Evolutionary conservation across 2,329 filamentous ascomycete species (phyloP), one percentile per base, ranked within the genome.

Genomic region (Ploettnerulaceae sp.): DNA sequence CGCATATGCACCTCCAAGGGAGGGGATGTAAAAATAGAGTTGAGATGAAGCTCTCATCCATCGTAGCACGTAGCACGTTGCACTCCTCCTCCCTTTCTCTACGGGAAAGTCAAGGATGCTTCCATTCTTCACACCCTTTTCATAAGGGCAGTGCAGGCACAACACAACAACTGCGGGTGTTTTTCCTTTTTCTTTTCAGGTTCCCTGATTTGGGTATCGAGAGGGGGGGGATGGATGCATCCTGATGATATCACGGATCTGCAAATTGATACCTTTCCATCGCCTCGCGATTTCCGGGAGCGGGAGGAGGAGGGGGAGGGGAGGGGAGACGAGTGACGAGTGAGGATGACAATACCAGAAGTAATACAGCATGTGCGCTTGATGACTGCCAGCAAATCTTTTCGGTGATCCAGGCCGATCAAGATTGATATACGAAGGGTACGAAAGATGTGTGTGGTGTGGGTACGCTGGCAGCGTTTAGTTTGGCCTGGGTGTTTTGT

Each of bases 301-400:
- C n/a, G n/a, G n/a, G n/a, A n/a, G n/a, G n/a, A n/a, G n/a, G n/a
- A n/a, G n/a, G n/a, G n/a, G n/a, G n/a, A n/a, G n/a, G n/a, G n/a
- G n/a, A n/a, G n/a, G n/a, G n/a, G n/a, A n/a, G n/a, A n/a, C n/a
- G 31, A 31, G 29, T 15, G 22, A 33, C 46, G 40, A 48, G 46
- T 48, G 40, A 45, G 33, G 46, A 40, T 45, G 35, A 35, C 17
- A 48, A 48, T 29, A 18, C 45, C 45, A 45, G 47, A 36, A n/a
- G n/a, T n/a, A n/a, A n/a, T n/a, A n/a, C n/a, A n/a, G 47, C 47
- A 18, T 46, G 43, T 36, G 28, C 35, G 26, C 33, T 17, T 32
- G 17, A 17, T 38, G 36, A 26, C 22, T 28, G 22, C 25, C 37
- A 40, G 15, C 37, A 40, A 15, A 40, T 26, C 11, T 40, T 21